These are phyloP conservation scores for Fomes fomentarius DNA, from an alignment of 1,284 basidiomycete species.

Conservation along the genomic window DNA sequence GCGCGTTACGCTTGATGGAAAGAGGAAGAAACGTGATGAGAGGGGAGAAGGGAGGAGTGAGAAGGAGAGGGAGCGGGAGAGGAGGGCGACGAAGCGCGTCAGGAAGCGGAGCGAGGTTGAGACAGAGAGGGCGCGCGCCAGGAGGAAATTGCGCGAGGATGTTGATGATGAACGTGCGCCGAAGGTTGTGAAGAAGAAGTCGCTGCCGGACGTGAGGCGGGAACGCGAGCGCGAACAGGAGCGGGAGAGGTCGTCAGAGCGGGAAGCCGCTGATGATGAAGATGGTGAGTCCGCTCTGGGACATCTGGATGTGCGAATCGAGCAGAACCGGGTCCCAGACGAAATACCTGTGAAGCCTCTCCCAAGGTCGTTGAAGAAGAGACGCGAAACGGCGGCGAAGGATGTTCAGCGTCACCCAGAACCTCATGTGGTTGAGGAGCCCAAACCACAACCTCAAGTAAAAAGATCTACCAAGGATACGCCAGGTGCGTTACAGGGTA, in stretches of 20 bases:
- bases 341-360: background rate
- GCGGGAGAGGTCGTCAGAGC: conserved; percentile 17
- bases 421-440: conserved; percentile 2
- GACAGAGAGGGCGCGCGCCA: conserved; percentile 14
- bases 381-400: background rate
- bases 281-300: conserved; percentile 16
- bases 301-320: background rate
- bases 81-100: conserved; percentile 22
- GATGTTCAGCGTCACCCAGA: conserved; percentile 1
- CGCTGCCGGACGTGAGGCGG: background rate
- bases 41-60: conserved; percentile 8
- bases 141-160: conserved; percentile 14
- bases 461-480: background rate
- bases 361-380: conserved; percentile 17
- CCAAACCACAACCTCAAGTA: conserved; percentile 1
- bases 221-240: background rate
- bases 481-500: background rate
- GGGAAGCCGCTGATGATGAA: conserved; percentile 22
- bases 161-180: conserved; percentile 10
- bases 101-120: conserved; percentile 22
- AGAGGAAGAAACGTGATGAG: conserved; percentile 12
- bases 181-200: conserved; percentile 15
- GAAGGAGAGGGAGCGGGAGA: conserved; percentile 12
- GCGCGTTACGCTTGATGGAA: conserved; percentile 29
- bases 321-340: conserved; percentile 3